Conservation (phyloP, 495 filamentous ascomycete genomes). For the Corynascus novoguineensis region DNA sequence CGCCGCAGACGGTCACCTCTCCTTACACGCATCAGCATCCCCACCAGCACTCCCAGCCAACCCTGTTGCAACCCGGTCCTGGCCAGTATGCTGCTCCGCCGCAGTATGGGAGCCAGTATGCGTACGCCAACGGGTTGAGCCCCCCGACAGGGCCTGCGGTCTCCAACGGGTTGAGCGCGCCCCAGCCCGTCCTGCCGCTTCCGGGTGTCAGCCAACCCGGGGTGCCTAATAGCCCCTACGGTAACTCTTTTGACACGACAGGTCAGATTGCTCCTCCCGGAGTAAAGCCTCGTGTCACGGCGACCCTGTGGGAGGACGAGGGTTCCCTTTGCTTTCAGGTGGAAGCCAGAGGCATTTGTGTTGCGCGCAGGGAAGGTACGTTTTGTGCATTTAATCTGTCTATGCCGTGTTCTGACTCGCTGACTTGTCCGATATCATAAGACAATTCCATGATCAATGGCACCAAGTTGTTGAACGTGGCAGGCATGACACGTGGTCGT, state of each 20-base stretch:
- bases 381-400: neutral
- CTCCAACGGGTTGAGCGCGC: slow-evolving; percentile 59
- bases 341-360: slow-evolving; percentile 92
- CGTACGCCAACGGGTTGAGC: slow-evolving; percentile 66
- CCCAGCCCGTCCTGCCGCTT: slow-evolving; percentile 59
- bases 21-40: slow-evolving; percentile 56
- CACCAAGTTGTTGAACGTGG: slow-evolving; percentile 93
- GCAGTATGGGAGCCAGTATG: slow-evolving; percentile 57
- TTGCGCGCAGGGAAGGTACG: slow-evolving; percentile 88
- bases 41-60: slow-evolving; percentile 50
- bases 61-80: slow-evolving; percentile 74
- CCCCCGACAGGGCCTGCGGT: slow-evolving; percentile 64
- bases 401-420: neutral
- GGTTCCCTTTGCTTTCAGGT: slow-evolving; percentile 97
- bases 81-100: slow-evolving; percentile 60
- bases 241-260: slow-evolving; percentile 70
- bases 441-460: slow-evolving; percentile 99
- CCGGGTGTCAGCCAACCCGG: slow-evolving; percentile 52
- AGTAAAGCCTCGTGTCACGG: slow-evolving; percentile 96
- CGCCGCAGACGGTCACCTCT: slow-evolving; percentile 76
- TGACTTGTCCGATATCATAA: slow-evolving; percentile 33
- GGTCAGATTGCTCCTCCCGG: slow-evolving; percentile 94
- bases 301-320: slow-evolving; percentile 97
- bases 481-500: slow-evolving; percentile 94
- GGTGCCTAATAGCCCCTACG: slow-evolving; percentile 44